These are phyloP conservation scores for Debaryomyces fabryi DNA, from an alignment of 1,139 yeast genomes.

Conservation along the genomic window DNA sequence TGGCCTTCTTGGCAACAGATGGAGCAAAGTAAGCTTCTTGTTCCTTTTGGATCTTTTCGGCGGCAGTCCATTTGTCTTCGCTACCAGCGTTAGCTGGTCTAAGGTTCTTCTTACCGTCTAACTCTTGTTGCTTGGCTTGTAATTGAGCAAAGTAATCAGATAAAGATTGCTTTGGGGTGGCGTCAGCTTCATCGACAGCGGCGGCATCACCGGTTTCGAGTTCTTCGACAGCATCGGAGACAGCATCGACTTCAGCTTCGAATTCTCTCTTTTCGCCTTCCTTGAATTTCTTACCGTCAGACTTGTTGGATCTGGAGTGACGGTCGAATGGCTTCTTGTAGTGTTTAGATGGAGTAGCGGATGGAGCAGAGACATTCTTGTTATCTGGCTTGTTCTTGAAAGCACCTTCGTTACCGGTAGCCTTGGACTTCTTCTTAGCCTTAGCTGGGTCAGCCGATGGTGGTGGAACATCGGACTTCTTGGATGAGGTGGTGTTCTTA, in stretches of 20 bases:
- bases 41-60: slow-evolving; percentile 64
- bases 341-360: slow-evolving; percentile 55
- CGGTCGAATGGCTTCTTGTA: slow-evolving; percentile 74
- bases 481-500: slow-evolving; percentile 81
- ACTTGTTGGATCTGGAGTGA: slow-evolving; percentile 80
- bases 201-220: slow-evolving; percentile 45
- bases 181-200: slow-evolving; percentile 41
- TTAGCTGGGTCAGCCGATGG: slow-evolving; percentile 78
- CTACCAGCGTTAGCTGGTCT: slow-evolving; percentile 65
- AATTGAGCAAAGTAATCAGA: slow-evolving; percentile 75
- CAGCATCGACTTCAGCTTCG: slow-evolving; percentile 65
- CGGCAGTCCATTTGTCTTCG: slow-evolving; percentile 60
- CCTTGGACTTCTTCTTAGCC: slow-evolving; percentile 74
- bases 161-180: slow-evolving; percentile 59
- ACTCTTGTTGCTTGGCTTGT: slow-evolving; percentile 49
- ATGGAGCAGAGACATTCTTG: slow-evolving; percentile 66
- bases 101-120: slow-evolving; percentile 42
- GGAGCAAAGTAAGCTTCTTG: slow-evolving; percentile 59
- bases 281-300: slow-evolving; percentile 83
- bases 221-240: slow-evolving; percentile 60
- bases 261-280: slow-evolving; percentile 69
- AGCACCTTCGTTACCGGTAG: slow-evolving; percentile 90
- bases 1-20: slow-evolving; percentile 60
- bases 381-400: slow-evolving; percentile 76
- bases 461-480: slow-evolving; percentile 87